Percentiles rank a stretch among this genome's conserved stretches.
Evolutionary conservation across 164 flowering plant genomes (phyloP).

Genomic region (Vitis riparia): DNA sequence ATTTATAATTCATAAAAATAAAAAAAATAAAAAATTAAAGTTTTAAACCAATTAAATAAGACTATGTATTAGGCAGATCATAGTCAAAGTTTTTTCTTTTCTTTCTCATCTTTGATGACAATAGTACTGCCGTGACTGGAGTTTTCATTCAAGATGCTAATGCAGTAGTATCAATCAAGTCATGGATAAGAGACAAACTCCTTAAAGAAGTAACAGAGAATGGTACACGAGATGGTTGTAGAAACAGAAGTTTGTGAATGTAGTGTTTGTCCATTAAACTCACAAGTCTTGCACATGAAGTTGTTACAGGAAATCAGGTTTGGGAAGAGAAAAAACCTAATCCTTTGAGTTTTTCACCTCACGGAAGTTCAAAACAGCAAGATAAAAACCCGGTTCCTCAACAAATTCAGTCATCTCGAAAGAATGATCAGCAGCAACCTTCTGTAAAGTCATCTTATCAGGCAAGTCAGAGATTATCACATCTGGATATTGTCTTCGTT

Average conservation of each 20-base stretch:
- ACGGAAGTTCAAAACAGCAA: constrained; percentile 61
- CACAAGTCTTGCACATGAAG: neutral
- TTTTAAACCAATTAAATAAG: too few relatives aligned
- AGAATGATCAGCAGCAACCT: constrained; percentile 47
- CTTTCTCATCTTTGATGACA: neutral
- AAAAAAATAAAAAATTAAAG: too few relatives aligned
- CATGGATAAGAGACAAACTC: too few relatives aligned
- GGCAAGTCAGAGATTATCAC: constrained; percentile 74
- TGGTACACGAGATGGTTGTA: too few relatives aligned
- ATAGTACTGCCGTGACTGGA: too few relatives aligned
- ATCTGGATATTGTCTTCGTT: constrained; percentile 54
- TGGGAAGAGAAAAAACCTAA: neutral
- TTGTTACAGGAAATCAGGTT: neutral
- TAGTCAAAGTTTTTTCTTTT: neutral
- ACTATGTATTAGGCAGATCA: too few relatives aligned
- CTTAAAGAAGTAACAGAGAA: too few relatives aligned
- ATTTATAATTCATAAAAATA: too few relatives aligned
- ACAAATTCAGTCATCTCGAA: constrained; percentile 57
- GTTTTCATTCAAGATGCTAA: too few relatives aligned
- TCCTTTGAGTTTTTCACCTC: constrained; percentile 1
- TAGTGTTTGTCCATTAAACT: neutral
- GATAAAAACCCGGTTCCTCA: constrained; percentile 73
- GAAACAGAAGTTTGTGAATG: neutral
- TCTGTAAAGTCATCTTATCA: constrained; percentile 49
- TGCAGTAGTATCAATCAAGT: too few relatives aligned